Evolutionary conservation across 768 basidiomycete species (phyloP).

Genomic region (Omphalotus guepiniiformis): DNA sequence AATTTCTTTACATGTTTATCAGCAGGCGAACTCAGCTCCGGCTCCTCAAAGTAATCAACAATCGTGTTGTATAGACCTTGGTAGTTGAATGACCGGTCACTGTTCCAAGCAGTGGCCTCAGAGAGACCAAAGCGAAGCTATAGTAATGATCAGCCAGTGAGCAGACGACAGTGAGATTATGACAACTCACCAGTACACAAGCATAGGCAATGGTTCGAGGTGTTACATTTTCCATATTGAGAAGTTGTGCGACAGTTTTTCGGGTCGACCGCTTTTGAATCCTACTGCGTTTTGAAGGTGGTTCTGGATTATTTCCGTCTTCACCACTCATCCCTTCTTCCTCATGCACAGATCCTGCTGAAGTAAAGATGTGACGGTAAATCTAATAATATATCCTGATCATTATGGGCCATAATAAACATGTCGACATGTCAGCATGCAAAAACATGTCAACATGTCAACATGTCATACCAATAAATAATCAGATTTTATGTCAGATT

Average conservation of each 20-base stretch:
- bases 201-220: slow-evolving; percentile 21
- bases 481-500: too few species aligned
- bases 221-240: slow-evolving; percentile 14
- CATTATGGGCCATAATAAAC: slow-evolving; percentile 13
- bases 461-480: too few species aligned
- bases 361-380: slow-evolving; percentile 18
- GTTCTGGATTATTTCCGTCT: background rate
- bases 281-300: background rate
- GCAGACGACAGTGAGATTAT: background rate
- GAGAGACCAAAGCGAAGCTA: slow-evolving; percentile 17
- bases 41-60: slow-evolving; percentile 14
- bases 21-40: background rate
- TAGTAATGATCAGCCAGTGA: background rate
- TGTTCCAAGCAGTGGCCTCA: slow-evolving; percentile 6
- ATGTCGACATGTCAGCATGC: too few species aligned
- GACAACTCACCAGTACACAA: slow-evolving; percentile 18
- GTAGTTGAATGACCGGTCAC: slow-evolving; percentile 13
- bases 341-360: slow-evolving; percentile 6
- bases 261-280: background rate
- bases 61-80: slow-evolving; percentile 13
- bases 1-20: background rate
- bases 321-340: background rate
- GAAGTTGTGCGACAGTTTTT: slow-evolving; percentile 5
- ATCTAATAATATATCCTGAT: slow-evolving; percentile 14
- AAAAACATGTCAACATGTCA: too few species aligned